These are phyloP conservation scores for Chytriomyces sp. DNA, from an alignment of 192 early-diverging fungal genomes.

Conservation along the genomic window DNA sequence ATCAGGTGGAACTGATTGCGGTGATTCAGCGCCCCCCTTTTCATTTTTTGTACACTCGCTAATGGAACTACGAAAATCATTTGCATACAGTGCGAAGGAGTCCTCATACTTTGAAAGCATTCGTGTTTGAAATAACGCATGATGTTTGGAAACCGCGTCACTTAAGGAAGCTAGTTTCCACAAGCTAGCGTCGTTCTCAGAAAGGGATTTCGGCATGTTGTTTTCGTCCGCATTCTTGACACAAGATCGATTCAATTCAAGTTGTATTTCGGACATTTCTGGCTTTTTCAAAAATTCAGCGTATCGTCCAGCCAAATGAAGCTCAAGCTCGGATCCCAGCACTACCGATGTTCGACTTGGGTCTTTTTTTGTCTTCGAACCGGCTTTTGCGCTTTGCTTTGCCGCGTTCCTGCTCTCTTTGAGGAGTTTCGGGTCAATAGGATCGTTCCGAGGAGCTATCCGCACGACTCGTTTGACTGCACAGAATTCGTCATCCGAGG, in stretches of 20 bases:
- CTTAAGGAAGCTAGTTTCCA: too few relatives aligned
- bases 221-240: background rate
- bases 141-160: too few relatives aligned
- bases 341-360: background rate
- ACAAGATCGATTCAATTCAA: background rate
- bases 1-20: background rate
- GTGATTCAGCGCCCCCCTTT: background rate
- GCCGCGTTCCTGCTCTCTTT: background rate
- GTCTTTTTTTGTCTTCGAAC: constrained; percentile 2
- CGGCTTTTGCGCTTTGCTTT: background rate
- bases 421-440: background rate
- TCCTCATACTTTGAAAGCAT: too few relatives aligned
- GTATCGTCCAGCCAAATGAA: constrained; percentile 11
- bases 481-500: constrained; percentile 27
- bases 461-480: constrained; percentile 8
- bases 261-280: background rate
- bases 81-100: too few relatives aligned
- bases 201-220: too few relatives aligned
- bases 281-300: background rate
- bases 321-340: background rate
- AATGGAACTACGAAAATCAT: too few relatives aligned
- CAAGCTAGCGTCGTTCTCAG: too few relatives aligned
- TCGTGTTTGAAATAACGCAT: too few relatives aligned
- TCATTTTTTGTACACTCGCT: too few relatives aligned
- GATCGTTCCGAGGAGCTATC: background rate